phyloP scores from a whole-genome alignment of 2,329 filamentous ascomycete genomes.

The Penicillium occitanis region DNA sequence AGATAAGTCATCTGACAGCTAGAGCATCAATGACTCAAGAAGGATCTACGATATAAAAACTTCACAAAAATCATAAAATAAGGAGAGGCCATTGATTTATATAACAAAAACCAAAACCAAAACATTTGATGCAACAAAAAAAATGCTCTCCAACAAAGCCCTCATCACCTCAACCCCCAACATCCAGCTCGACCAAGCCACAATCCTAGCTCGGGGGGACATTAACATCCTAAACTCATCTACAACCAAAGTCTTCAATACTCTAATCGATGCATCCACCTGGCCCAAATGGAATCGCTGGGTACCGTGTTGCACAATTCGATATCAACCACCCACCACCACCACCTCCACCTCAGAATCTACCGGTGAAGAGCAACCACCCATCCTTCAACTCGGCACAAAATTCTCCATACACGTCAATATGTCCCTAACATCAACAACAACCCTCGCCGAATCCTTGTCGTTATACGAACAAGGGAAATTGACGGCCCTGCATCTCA shows the following conservation, averaged over 20 bases:
- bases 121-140: not conserved
- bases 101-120: not conserved
- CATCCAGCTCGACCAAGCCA: not conserved
- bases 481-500: not conserved
- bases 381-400: not conserved
- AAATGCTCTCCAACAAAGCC: not conserved
- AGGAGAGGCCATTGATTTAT: not conserved
- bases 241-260: not conserved
- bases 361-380: not conserved
- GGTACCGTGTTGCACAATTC: not conserved
- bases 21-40: not conserved
- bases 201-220: not conserved
- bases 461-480: not conserved
- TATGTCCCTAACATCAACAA: not conserved
- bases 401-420: not conserved
- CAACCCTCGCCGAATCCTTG: not conserved
- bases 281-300: not conserved
- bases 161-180: not conserved
- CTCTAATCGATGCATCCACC: not conserved
- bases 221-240: not conserved
- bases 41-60: not conserved
- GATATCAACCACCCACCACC: not conserved
- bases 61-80: not conserved
- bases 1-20: not conserved
- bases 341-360: not conserved